Base-by-base conservation (phyloP, 2,329 filamentous ascomycete species). In the Epichloe gansuensis region DNA sequence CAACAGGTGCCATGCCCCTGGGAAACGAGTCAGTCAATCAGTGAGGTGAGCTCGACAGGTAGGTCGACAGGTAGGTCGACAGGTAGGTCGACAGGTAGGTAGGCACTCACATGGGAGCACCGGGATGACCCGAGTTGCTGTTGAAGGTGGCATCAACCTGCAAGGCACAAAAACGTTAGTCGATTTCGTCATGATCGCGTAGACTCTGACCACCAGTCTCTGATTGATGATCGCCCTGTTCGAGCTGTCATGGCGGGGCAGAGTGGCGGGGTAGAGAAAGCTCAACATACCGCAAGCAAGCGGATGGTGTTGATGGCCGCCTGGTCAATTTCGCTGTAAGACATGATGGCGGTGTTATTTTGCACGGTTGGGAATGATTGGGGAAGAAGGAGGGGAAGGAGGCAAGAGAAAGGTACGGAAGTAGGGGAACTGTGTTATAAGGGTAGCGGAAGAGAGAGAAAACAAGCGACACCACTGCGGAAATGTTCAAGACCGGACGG, bases 241-340 rank as follows among this genome's bases (percentile, higher is more conserved):
- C 47, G 15, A 48, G 31, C 25, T 21, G 31, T 57, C 63, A 64
- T 63, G 63, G 60, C 62, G 62, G 60, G 64, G 62, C 60, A 58
- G 54, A 45, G 44, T 25, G 46, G 25, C 17, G 34, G 60, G 60
- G 63, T 61, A 62, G 64, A 58, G 53, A 59, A 45, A 59, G 50
- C 51, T 52, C 48, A 57, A 85, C 90, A 73, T 85, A 97, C 93
- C 71, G 93, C 91, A 65, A 98, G 82, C 69, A 89, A 75, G 72
- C 93, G 88, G 78, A 98, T 97, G 73, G 91, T 95, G 85, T 97
- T 97, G 77, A 98, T 89, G 69, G 89, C 87, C 75, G 90, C 82
- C 79, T 85, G 77, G 73, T 98, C 93, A 68, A 84, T 72, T 67
- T 97, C 87, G 71, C 80, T 80, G 81, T 87, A 96, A 72, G 83